A percentile compares a stretch with the other conserved stretches of the same genome.
Conservation (phyloP, 352 stramenopile species). For the Globisporangium alternatum region DNA sequence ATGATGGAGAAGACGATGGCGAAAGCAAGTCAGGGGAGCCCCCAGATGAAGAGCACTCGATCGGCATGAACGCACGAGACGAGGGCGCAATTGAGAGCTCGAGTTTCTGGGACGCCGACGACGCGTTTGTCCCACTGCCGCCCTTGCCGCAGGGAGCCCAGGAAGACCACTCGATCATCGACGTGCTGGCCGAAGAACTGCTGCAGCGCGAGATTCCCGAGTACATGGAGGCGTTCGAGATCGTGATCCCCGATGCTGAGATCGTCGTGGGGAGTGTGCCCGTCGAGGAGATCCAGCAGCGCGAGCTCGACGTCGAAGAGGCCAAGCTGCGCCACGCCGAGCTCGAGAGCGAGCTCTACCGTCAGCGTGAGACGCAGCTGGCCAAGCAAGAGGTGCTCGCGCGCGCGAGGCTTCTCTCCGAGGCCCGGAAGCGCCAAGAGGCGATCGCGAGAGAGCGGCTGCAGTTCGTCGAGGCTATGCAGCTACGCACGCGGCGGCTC, state of each 20-base stretch:
- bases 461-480: conserved; percentile 39
- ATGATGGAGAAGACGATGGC: not conserved
- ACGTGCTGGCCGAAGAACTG: conserved; percentile 43
- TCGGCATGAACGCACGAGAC: not conserved
- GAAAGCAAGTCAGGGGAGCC: not conserved
- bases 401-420: conserved; percentile 33
- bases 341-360: conserved; percentile 48
- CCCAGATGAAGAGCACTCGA: conserved; percentile 2
- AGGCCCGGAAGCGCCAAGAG: conserved; percentile 37
- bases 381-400: conserved; percentile 37
- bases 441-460: conserved; percentile 40
- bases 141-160: conserved; percentile 6
- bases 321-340: conserved; percentile 43
- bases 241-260: conserved; percentile 59
- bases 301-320: conserved; percentile 60
- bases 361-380: conserved; percentile 44
- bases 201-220: conserved; percentile 38
- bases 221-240: conserved; percentile 71
- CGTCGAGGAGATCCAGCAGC: conserved; percentile 54
- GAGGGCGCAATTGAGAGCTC: conserved; percentile 3
- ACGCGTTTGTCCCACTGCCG: not conserved
- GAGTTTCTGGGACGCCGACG: conserved; percentile 42
- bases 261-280: conserved; percentile 59
- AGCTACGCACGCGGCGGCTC: conserved; percentile 49
- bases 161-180: conserved; percentile 42